Evolutionary conservation across 2,329 filamentous ascomycete genomes (phyloP), one percentile per base, ranked within the genome.

Genomic region (Venturia nashicola): DNA sequence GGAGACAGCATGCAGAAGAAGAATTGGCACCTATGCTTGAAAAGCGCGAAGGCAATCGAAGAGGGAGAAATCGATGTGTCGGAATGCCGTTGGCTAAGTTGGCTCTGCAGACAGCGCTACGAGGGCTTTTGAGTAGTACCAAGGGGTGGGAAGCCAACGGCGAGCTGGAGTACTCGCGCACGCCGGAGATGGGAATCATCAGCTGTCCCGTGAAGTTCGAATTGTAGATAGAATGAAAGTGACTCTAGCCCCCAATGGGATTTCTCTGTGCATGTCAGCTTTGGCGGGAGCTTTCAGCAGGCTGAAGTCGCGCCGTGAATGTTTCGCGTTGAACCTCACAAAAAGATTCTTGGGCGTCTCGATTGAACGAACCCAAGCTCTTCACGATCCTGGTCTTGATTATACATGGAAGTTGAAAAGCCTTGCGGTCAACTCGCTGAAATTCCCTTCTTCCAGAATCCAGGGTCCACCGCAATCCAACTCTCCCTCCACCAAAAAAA

Each of bases 141-240:
- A 46, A 51, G 18, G 59, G 51, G 6, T 65, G 65, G 46, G 63
- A 65, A n/a, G 39, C 64, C 2, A 64, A 59, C 43, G 63, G 63
- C 11, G 34, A 40, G 44, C 48, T 65, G 32, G 59, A 65, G 16
- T 65, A 54, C 42, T 62, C 60, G 12, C 23, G 63, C 16, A 65
- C 64, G 63, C 63, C 63, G 14, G 63, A 65, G 44, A 64, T 65
- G 43, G 63, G 63, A 9, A 63, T 65, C 27, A 65, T 64, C 14
- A 63, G 59, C 32, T 65, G 63, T 57, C 63, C 63, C 9, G 20
- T 65, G 34, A 54, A 55, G 44, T 63, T 65, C 44, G 59, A 60
- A 1, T 11, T 60, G 12, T 57, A 36, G 32, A 57, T 36, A 36
- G 51, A 36, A 18, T n/a, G 51, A 36, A 11, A 20, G 1, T 7